phyloP scores from a whole-genome alignment of 345 rosid genomes.

The Gossypium turneri region DNA sequence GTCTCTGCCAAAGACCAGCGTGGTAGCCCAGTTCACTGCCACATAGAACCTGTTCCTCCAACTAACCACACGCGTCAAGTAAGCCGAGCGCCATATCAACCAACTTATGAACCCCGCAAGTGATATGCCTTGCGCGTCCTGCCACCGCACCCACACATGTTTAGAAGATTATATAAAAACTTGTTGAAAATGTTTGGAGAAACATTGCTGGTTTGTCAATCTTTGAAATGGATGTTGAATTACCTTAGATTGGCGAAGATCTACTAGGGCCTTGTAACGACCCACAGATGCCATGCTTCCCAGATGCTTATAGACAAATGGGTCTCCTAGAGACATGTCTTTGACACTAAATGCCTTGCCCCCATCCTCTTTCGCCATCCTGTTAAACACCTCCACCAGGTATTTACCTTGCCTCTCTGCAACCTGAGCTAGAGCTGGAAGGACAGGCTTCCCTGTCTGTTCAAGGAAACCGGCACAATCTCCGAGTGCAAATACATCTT shows the following conservation, averaged over 20 bases:
- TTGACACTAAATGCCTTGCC: conserved; percentile 48
- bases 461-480: conserved; percentile 79
- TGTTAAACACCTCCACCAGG: conserved; percentile 44
- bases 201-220: too few relatives aligned
- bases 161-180: background rate
- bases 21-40: conserved; percentile 72
- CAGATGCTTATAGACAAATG: conserved; percentile 57
- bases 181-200: too few relatives aligned
- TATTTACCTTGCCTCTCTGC: conserved; percentile 76
- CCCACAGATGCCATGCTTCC: conserved; percentile 84
- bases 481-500: conserved; percentile 66
- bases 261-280: conserved; percentile 63
- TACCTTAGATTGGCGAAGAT: conserved; percentile 68
- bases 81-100: conserved; percentile 68
- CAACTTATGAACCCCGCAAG: conserved; percentile 55
- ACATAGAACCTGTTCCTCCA: conserved; percentile 78
- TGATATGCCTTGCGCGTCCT: conserved; percentile 62
- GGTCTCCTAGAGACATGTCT: conserved; percentile 43
- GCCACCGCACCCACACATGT: background rate
- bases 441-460: conserved; percentile 60
- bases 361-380: conserved; percentile 43
- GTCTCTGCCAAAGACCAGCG: conserved; percentile 70
- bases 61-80: conserved; percentile 64
- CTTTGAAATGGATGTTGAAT: background rate
- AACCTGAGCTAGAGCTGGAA: conserved; percentile 76